These are phyloP conservation scores for Plicaturopsis crispa DNA, from an alignment of 768 basidiomycete species.

Conservation along the genomic window DNA sequence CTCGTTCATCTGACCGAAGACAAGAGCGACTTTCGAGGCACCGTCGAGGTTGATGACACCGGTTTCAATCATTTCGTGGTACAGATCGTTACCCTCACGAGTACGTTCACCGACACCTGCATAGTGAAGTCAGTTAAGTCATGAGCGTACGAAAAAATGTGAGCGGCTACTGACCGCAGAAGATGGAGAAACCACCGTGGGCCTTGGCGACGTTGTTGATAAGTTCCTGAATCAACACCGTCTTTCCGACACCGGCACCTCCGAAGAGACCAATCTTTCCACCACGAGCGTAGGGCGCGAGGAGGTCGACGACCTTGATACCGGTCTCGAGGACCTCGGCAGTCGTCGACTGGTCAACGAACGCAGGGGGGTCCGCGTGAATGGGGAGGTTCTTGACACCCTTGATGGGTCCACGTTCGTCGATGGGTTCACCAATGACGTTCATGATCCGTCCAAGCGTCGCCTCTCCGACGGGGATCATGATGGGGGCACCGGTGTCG, in stretches of 20 bases:
- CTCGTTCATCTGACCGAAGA: constrained; percentile 99
- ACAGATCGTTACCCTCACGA: constrained; percentile 99
- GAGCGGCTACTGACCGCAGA: constrained; percentile 62
- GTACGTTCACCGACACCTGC: constrained; percentile 99
- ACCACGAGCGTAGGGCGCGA: constrained; percentile 99
- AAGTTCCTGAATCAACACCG: constrained; percentile 98
- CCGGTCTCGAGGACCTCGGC: constrained; percentile 99
- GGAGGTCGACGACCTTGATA: constrained; percentile 99
- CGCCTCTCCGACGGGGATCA: constrained; percentile 90
- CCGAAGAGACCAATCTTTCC: constrained; percentile 99
- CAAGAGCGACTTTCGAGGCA: constrained; percentile 99
- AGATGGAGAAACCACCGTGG: constrained; percentile 99
- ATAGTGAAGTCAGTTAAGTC: constrained; percentile 8
- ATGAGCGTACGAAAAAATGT: neutral
- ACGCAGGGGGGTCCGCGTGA: constrained; percentile 94
- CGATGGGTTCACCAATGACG: constrained; percentile 99
- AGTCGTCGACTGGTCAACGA: constrained; percentile 98
- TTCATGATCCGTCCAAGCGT: constrained; percentile 99
- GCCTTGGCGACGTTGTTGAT: constrained; percentile 99
- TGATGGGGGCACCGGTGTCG: constrained; percentile 95
- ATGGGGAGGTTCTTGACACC: constrained; percentile 90
- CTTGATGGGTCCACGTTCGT: constrained; percentile 98
- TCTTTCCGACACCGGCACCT: constrained; percentile 99
- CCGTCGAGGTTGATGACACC: constrained; percentile 99
- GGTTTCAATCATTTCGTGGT: constrained; percentile 99